Percentiles rank a stretch among this genome's conserved stretches.
Conservation (phyloP, 2,329 filamentous ascomycete species). For the Septoria linicola region DNA sequence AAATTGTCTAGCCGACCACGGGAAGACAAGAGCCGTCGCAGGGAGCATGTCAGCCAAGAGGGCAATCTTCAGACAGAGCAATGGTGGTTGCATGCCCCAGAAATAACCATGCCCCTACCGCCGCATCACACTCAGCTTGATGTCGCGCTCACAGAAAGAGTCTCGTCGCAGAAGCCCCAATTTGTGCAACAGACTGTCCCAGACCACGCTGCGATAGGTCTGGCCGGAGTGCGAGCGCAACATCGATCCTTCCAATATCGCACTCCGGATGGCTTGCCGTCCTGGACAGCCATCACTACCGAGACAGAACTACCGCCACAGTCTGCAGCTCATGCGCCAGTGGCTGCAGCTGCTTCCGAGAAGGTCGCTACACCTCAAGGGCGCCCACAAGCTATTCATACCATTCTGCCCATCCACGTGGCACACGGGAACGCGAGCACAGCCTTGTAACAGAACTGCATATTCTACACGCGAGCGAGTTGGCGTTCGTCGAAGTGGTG, state of each 20-base stretch:
- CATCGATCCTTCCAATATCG: constrained; percentile 6
- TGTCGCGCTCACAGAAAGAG: neutral
- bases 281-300: constrained; percentile 11
- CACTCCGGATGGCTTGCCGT: constrained; percentile 8
- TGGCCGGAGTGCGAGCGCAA: neutral
- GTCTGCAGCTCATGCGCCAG: neutral
- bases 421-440: neutral
- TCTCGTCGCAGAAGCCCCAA: neutral
- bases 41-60: neutral
- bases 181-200: neutral
- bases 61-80: neutral
- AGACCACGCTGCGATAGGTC: neutral
- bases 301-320: neutral
- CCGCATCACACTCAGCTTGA: no score
- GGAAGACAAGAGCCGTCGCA: constrained; percentile 1
- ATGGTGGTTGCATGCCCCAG: neutral
- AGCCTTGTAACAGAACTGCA: neutral
- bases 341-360: constrained; percentile 2
- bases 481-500: neutral
- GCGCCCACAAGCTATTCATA: neutral
- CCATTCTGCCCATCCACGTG: neutral
- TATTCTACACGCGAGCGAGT: neutral
- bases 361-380: neutral
- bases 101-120: neutral
- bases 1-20: neutral